A percentile compares a stretch with the other conserved stretches of the same genome.
Conservation (phyloP, 2,329 filamentous ascomycete species). For the Cercospora canescens region DNA sequence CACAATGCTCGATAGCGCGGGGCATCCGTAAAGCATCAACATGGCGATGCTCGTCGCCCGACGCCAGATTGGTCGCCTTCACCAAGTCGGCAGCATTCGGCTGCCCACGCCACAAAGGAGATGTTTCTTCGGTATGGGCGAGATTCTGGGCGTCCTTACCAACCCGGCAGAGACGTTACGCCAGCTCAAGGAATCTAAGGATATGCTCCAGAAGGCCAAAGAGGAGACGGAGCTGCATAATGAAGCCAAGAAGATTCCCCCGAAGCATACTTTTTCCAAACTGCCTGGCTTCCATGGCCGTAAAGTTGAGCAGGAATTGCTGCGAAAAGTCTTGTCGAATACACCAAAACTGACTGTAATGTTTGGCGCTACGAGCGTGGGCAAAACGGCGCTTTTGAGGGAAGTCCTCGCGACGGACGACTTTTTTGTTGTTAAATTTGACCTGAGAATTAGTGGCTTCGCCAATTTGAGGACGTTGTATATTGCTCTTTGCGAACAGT, state of each 20-base stretch:
- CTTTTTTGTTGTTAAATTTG: conserved; percentile 24
- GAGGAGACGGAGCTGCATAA: conserved; percentile 19
- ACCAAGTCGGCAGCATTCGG: background rate
- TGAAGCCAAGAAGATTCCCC: conserved; percentile 21
- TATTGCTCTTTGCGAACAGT: conserved; percentile 20
- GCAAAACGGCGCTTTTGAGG: conserved; percentile 22
- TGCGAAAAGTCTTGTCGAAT: conserved; percentile 18
- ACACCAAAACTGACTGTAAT: conserved; percentile 22
- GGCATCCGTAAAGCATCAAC: background rate
- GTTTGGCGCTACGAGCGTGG: conserved; percentile 23
- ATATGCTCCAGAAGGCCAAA: conserved; percentile 21
- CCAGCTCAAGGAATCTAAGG: conserved; percentile 22
- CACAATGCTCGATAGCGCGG: background rate
- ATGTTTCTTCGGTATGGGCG: conserved; percentile 20
- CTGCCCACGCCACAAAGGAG: conserved; percentile 3
- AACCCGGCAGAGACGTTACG: conserved; percentile 21
- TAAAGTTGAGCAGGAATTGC: conserved; percentile 15
- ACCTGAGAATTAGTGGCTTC: conserved; percentile 22
- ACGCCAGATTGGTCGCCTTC: conserved; percentile 7
- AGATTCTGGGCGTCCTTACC: conserved; percentile 17
- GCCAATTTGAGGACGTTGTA: conserved; percentile 22
- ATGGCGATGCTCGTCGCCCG: conserved; percentile 1
- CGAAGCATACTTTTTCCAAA: conserved; percentile 20
- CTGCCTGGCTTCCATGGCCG: conserved; percentile 23
- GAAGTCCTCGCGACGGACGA: conserved; percentile 23